Conservation (phyloP, 148 eudicot species). For the Fallopia convolvulus region DNA sequence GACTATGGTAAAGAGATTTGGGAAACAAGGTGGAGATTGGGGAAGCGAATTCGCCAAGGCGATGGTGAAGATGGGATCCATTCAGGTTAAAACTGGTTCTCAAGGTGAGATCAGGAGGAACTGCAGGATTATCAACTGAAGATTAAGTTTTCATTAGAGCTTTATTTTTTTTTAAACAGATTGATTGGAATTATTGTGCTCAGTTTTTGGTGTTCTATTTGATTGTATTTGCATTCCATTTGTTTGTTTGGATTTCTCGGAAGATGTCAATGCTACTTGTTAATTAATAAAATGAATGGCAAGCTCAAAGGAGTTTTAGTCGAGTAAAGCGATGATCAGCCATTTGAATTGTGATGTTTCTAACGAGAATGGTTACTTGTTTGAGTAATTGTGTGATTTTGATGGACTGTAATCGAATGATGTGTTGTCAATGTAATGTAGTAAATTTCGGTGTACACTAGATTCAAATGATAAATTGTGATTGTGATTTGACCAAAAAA, state of each 20-base stretch:
- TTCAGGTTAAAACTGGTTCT: not conserved
- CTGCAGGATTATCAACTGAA: conserved; percentile 10
- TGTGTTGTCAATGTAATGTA: too few relatives aligned
- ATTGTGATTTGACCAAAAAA: too few relatives aligned
- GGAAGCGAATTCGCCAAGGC: not conserved
- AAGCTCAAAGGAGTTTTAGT: too few relatives aligned
- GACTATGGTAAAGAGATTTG: conserved; percentile 6
- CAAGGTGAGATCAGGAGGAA: conserved; percentile 12
- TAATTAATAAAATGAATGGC: too few relatives aligned
- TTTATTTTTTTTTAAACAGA: not conserved
- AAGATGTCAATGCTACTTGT: not conserved
- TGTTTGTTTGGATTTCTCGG: not conserved
- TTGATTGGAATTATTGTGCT: not conserved
- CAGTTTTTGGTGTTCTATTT: not conserved
- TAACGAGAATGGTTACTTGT: too few relatives aligned
- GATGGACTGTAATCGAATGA: too few relatives aligned
- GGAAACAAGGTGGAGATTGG: not conserved
- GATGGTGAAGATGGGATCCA: conserved; percentile 10
- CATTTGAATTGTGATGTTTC: too few relatives aligned
- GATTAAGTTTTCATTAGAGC: too few relatives aligned
- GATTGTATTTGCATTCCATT: not conserved
- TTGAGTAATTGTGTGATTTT: too few relatives aligned
- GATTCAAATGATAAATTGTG: too few relatives aligned
- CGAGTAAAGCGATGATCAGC: too few relatives aligned
- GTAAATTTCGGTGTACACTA: too few relatives aligned